Base-by-base conservation (phyloP, 768 basidiomycete species). In the Suillus discolor region DNA sequence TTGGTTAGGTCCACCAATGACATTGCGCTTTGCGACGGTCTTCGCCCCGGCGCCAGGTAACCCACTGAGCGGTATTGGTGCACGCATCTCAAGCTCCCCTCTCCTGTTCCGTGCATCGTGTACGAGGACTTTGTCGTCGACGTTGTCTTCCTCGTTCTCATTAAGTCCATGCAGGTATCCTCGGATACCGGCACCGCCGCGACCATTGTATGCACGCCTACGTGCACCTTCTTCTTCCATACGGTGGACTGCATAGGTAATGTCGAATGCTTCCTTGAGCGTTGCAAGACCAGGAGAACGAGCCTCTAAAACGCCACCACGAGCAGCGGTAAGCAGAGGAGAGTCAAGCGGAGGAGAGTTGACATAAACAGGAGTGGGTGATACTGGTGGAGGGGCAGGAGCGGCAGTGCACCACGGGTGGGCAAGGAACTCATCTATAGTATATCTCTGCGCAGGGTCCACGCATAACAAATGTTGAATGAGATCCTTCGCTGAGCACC, bases 171-270 rank as follows among this genome's bases (percentile, higher is more conserved):
- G 84, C 25, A 98, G 79, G 81, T 92, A 93, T 5, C 92, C 92
- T 61, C 88, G 85, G 4, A 80, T 79, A 25, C 95, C 96, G 0
- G 89, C 91, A 36, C 91, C 94, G 20, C 89, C 90, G 4, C 87
- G 84, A 13, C 89, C 90, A 63, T 92, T 89, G 78, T 91, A 92
- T 55, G 91, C 94, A 31, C 92, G 85, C 61, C 94, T 82, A 63
- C 93, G 85, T 0, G 92, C 93, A 16, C 96, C 97, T 78, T 99
- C 97, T 77, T 99, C 97, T 75, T 98, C 97, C 97, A 99, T 99
- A 20, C 97, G 89, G 77, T 99, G 97, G 0, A 99, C 97, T 4
- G 97, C 97, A 77, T 98, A 98, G 2, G 97, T 97, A 73, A 99
- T 91, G 76, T 99, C 97, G 78, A 99, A 99, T 4, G 97, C 96